phyloP scores from a whole-genome alignment of 192 early-diverging fungal species.

The Mortierella claussenii region DNA sequence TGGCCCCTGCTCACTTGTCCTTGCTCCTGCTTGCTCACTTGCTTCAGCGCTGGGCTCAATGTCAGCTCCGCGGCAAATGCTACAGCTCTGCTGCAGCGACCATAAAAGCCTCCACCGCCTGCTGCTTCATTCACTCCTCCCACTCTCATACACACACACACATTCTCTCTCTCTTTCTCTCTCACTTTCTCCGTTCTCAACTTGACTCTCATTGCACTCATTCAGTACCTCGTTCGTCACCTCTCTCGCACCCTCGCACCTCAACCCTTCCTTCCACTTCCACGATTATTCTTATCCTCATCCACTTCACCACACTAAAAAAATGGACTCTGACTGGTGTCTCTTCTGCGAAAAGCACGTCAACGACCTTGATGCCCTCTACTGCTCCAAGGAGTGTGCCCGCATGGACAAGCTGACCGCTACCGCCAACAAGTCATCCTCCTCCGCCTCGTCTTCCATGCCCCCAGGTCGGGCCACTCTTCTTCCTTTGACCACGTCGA shows the following conservation, averaged over 20 bases:
- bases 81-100: no score
- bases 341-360: slow-evolving; percentile 54
- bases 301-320: no score
- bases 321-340: slow-evolving; percentile 55
- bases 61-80: no score
- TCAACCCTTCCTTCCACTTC: background rate
- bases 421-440: slow-evolving; percentile 5
- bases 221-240: background rate
- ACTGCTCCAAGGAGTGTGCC: slow-evolving; percentile 49
- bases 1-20: slow-evolving; percentile 7
- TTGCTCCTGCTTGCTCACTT: no score
- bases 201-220: no score
- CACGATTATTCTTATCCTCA: no score
- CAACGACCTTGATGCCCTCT: slow-evolving; percentile 33
- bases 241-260: background rate
- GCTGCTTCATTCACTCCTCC: no score
- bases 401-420: slow-evolving; percentile 38
- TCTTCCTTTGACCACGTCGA: background rate
- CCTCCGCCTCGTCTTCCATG: background rate
- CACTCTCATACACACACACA: no score
- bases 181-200: slow-evolving; percentile 2
- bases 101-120: no score
- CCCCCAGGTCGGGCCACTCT: background rate
- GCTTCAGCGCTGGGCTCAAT: no score
- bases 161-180: slow-evolving; percentile 5